These are phyloP conservation scores for Gossypium lobatum DNA, from an alignment of 441 rosid species.

Conservation along the genomic window DNA sequence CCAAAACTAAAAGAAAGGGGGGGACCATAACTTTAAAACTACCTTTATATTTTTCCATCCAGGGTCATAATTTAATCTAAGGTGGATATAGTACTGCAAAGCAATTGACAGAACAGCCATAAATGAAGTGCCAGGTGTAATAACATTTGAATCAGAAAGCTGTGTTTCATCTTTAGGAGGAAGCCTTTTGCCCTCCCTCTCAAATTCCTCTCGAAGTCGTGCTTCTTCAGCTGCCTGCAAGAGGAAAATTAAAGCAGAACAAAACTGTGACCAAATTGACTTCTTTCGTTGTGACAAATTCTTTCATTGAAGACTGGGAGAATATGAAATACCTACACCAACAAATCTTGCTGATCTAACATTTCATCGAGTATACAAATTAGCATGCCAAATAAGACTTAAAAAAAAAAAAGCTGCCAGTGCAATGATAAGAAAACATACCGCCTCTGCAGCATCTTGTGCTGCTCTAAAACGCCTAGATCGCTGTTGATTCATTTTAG, in stretches of 20 bases:
- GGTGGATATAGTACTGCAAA: conserved; percentile 78
- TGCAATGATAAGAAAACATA: conserved; percentile 29
- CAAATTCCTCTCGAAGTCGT: conserved; percentile 69
- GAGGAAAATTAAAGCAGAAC: conserved; percentile 1
- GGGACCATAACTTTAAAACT: not conserved
- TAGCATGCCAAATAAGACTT: not conserved
- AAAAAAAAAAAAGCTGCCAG: not conserved
- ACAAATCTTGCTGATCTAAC: not conserved
- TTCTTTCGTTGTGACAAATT: not conserved
- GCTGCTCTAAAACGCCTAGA: conserved; percentile 92
- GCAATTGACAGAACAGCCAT: conserved; percentile 84
- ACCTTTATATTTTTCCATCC: conserved; percentile 91
- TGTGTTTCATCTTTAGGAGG: conserved; percentile 71
- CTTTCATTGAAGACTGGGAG: not conserved
- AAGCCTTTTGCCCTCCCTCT: conserved; percentile 71
- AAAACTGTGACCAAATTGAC: not conserved
- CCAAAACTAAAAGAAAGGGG: not conserved
- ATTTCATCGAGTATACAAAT: not conserved
- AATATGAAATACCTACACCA: not conserved
- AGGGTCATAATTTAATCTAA: conserved; percentile 74
- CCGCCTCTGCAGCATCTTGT: conserved; percentile 85
- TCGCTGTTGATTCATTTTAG: conserved; percentile 92
- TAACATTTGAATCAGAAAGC: conserved; percentile 73
- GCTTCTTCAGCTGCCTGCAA: conserved; percentile 84
- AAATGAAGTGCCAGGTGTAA: conserved; percentile 87